Evolutionary conservation across 306 rosid species (phyloP).

Genomic region (Fragaria iinumae): DNA sequence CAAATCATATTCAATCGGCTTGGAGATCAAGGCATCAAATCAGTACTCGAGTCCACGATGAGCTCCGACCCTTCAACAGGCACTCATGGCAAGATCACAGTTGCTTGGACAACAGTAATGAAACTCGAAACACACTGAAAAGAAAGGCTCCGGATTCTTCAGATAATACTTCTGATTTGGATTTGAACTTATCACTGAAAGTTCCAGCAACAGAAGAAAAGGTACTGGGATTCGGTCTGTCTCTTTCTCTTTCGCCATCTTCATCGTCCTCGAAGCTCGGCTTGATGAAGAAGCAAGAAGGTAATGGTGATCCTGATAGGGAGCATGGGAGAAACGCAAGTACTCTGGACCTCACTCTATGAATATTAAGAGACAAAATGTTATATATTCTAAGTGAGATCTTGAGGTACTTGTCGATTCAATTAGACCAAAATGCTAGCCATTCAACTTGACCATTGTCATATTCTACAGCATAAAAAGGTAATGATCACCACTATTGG

Average conservation of each 20-base stretch:
- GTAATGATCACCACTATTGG: conserved; percentile 15
- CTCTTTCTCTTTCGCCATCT: conserved; percentile 37
- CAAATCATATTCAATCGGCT: not conserved
- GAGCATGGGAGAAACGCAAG: conserved; percentile 25
- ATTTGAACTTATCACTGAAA: conserved; percentile 34
- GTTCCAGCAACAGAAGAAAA: conserved; percentile 22
- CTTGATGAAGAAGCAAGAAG: conserved; percentile 8
- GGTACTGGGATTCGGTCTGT: conserved; percentile 23
- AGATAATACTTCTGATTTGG: conserved; percentile 13
- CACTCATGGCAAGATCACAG: conserved; percentile 21
- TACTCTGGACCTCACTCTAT: conserved; percentile 49
- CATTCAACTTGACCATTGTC: conserved; percentile 25
- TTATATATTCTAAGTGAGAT: conserved; percentile 35
- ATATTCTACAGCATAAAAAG: conserved; percentile 23
- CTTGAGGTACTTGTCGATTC: conserved; percentile 38
- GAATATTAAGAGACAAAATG: conserved; percentile 34
- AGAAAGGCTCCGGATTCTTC: conserved; percentile 23
- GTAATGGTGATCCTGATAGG: not conserved
- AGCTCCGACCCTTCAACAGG: conserved; percentile 6
- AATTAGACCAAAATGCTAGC: not conserved
- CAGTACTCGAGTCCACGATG: conserved; percentile 1
- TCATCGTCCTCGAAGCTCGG: conserved; percentile 27
- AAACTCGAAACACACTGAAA: conserved; percentile 22
- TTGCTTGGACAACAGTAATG: not conserved
- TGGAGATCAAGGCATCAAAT: conserved; percentile 21